A percentile compares a stretch with the other conserved stretches of the same genome.
Evolutionary conservation across 352 stramenopile species (phyloP).

Genomic region (Elongisporangium undulatum): DNA sequence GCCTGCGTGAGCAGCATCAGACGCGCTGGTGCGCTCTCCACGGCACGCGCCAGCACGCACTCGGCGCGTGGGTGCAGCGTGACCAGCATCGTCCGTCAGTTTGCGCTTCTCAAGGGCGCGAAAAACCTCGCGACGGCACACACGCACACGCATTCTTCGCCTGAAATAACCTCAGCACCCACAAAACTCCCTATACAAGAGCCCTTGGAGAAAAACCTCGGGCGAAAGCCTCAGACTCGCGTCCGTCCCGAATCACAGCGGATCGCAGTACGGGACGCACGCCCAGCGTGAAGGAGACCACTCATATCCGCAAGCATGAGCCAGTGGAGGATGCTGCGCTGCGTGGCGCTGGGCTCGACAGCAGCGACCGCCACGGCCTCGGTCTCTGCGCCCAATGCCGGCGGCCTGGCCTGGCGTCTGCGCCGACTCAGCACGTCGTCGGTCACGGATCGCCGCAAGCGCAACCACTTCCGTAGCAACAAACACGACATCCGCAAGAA

Average conservation of each 20-base stretch:
- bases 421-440: conserved; percentile 32
- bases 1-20: background rate
- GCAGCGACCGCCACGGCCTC: conserved; percentile 1
- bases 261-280: background rate
- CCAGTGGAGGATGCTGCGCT: conserved; percentile 42
- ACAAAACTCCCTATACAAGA: background rate
- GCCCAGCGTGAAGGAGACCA: background rate
- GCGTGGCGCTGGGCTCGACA: conserved; percentile 14
- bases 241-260: background rate
- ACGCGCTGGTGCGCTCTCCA: background rate
- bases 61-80: background rate
- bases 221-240: too few species aligned
- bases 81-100: background rate
- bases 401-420: conserved; percentile 1
- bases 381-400: conserved; percentile 1
- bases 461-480: conserved; percentile 48
- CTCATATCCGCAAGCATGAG: conserved; percentile 12
- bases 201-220: background rate
- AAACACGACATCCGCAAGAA: conserved; percentile 31
- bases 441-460: conserved; percentile 39
- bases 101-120: background rate
- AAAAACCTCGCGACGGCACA: background rate
- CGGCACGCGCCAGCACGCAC: background rate
- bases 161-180: background rate
- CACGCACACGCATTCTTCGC: background rate